phyloP scores from a whole-genome alignment of 805 yeast genomes.

The Candida sonorensis region DNA sequence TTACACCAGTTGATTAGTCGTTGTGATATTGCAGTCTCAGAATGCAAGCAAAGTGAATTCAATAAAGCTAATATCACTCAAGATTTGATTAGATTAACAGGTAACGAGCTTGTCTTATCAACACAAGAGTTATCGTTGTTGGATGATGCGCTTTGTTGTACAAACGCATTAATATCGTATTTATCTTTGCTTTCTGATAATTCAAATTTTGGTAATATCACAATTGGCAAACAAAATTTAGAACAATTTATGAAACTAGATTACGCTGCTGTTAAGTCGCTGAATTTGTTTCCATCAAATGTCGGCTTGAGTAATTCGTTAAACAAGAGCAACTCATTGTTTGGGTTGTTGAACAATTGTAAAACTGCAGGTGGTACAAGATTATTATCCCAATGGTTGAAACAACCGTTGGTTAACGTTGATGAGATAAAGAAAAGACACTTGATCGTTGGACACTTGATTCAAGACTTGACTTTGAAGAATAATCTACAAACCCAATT shows the following conservation, averaged over 20 bases:
- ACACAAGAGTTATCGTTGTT: conserved; percentile 47
- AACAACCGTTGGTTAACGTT: conserved; percentile 80
- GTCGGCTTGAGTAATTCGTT: conserved; percentile 38
- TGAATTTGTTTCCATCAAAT: conserved; percentile 78
- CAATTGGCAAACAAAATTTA: conserved; percentile 61
- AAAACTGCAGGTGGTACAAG: conserved; percentile 87
- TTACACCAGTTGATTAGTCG: conserved; percentile 67
- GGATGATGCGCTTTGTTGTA: conserved; percentile 50
- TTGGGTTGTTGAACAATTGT: conserved; percentile 81
- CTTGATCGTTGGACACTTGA: conserved; percentile 61
- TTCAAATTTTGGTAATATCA: conserved; percentile 45
- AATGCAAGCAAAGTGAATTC: conserved; percentile 51
- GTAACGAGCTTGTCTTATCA: conserved; percentile 45
- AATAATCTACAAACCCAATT: conserved; percentile 60
- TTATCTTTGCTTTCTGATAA: conserved; percentile 56
- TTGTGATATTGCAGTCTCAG: conserved; percentile 68
- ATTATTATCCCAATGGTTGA: conserved; percentile 86
- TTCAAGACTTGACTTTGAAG: conserved; percentile 64
- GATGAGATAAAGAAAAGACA: conserved; percentile 62
- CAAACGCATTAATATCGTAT: conserved; percentile 64
- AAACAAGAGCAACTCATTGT: conserved; percentile 46
- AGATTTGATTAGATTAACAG: conserved; percentile 68
- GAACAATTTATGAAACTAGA: conserved; percentile 86
- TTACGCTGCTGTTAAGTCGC: conserved; percentile 80
- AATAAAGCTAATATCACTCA: conserved; percentile 63